Evolutionary conservation across 1,284 basidiomycete species (phyloP), one percentile per base, ranked within the genome.

Genomic region (Ceraceosorus guamensis): DNA sequence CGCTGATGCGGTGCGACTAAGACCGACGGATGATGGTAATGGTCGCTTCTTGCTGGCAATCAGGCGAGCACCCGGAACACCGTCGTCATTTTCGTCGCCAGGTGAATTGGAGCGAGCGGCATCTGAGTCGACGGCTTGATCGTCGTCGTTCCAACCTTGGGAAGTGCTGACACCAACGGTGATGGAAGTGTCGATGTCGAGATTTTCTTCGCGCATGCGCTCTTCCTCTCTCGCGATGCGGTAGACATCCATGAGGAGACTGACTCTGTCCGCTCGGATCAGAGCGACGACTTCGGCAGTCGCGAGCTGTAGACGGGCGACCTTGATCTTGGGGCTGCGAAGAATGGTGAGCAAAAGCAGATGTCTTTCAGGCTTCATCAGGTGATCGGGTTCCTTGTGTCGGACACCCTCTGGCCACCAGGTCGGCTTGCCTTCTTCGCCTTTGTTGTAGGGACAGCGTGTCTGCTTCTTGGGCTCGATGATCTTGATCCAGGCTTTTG

Each of bases 401-500:
- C 79, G 71, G 7, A 82, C 77, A 14, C 75, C 77, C 7, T 62
- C 64, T 5, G 81, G 81, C 81, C 81, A 82, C 81, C 81, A 82
- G 11, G 67, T 66, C 0, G 81, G 81, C 59, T 78, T 79, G 11
- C 76, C 68, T 43, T 77, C 77, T 51, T 82, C 80, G 24, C 81
- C 81, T 56, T 78, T 78, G 70, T 81, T 80, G 75, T 82, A 82
- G 3, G 80, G 81, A 63, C 71, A 71, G 0, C 64, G 79, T 46
- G 79, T 79, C 70, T 81, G 79, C 70, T 82, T 82, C 68, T 81
- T 80, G 13, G 81, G 81, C 68, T 82, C 81, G 61, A 82, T 79
- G 50, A 81, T 67, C 53, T 74, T 74, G 57, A 74, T 72, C 71
- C 70, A 74, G 11, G 71, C 78, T 67, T 81, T 81, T 60, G 79